Base-by-base conservation (phyloP, 1,284 basidiomycete species). In the Xerocomus minutiporus region DNA sequence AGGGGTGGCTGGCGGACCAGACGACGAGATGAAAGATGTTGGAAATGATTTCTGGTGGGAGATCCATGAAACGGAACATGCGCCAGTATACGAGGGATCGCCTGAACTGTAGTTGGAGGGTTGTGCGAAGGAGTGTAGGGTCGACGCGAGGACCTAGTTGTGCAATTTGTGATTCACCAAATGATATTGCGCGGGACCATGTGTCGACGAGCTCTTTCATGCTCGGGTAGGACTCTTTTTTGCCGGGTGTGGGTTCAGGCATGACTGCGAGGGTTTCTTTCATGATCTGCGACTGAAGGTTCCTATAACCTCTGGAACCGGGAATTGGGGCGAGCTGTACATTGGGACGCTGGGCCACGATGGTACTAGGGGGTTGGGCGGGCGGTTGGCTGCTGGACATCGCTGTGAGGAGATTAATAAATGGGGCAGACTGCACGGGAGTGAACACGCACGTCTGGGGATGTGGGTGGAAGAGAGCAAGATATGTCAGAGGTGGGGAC, bases 21-120 rank as follows among this genome's bases (percentile, higher is more conserved):
- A 74, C 71, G 40, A 79, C 75, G 57, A 73, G 71, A 52, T 77
- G 79, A 57, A 88, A 79, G 56, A 88, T 85, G 52, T 79, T 75
- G 65, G 67, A 68, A 54, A 87, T 67, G 55, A 88, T 81, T 63
- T 88, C 86, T 32, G 68, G 61, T 2, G 86, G 86, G 8, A 88
- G 73, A 39, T 81, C 73, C 63, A 79, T 77, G 53, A 87, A 71
- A 38, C 77, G 77, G 65, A 88, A 86, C 44, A 72, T 51, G 36
- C 71, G 67, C 69, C 72, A 80, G 47, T 70, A 69, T n/a, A 72
- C 53, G 52, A 73, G 38, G 50, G 68, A 66, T 28, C 52, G 53
- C 9, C 55, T 54, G 48, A 56, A 57, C 47, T 57, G 54, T 5
- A 46, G 25, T 34, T 59, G 57, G 45, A 65, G 50, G 20, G 57